Evolutionary conservation across 257 asterid genomes (phyloP).

Genomic region (Nicotiana tomentosiformis): DNA sequence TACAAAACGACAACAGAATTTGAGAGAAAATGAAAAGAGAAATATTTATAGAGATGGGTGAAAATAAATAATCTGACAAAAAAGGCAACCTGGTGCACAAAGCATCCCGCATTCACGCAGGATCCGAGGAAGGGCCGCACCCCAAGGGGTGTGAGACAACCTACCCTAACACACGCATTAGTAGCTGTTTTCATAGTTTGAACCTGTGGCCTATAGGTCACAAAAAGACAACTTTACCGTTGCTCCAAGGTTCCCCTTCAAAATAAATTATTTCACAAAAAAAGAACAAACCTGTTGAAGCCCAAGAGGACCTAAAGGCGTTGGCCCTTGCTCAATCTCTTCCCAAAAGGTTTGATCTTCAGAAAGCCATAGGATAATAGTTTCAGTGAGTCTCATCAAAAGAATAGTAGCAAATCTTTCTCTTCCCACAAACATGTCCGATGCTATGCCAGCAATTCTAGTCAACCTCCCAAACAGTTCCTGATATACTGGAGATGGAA

Average conservation of each 20-base stretch:
- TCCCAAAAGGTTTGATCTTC: slow-evolving; percentile 95
- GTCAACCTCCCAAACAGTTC: slow-evolving; percentile 73
- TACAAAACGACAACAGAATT: not conserved
- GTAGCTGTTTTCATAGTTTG: no score
- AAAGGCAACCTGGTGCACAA: no score
- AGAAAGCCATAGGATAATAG: slow-evolving; percentile 89
- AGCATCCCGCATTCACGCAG: no score
- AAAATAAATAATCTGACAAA: not conserved
- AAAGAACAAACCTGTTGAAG: slow-evolving; percentile 70
- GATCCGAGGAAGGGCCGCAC: no score
- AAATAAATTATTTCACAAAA: no score
- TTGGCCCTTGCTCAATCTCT: slow-evolving; percentile 67
- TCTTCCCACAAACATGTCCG: slow-evolving; percentile 77
- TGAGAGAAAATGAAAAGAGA: not conserved
- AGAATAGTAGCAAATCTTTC: slow-evolving; percentile 85
- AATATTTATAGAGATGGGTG: not conserved
- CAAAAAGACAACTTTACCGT: no score
- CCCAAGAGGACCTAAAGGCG: slow-evolving; percentile 73
- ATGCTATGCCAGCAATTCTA: slow-evolving; percentile 52
- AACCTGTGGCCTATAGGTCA: no score
- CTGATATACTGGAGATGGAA: slow-evolving; percentile 90
- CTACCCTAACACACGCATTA: no score
- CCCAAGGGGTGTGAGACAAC: no score
- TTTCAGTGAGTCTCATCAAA: slow-evolving; percentile 86
- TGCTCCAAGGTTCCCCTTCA: no score